Evolutionary conservation across 78 protist species (phyloP), one percentile per base, ranked within the genome.

Genomic region (Emiliania huxleyi): DNA sequence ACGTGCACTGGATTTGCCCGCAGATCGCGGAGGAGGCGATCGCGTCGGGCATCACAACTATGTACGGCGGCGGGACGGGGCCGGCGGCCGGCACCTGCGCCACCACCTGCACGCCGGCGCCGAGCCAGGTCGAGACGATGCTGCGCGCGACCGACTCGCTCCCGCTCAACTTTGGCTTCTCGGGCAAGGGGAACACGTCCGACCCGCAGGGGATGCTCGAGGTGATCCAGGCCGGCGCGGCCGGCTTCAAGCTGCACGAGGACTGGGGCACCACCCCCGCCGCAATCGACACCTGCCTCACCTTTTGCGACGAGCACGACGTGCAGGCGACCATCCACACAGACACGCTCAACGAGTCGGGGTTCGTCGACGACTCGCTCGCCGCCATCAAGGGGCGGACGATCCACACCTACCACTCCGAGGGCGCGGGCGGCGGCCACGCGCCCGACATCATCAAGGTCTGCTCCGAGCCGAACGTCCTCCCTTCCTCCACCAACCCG

Each of bases 401-500:
- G 29, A 93, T 93, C 73, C 94, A 93, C 94, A 88, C 94, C 52
- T 93, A 93, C 92, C 94, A 93, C 94, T 26, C 84, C 45, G 94
- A 93, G 69, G 94, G 94, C 15, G 94, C 94, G 8, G 94, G 94
- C 42, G 94, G 94, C 79, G 94, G 94, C 22, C 94, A 93, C 69
- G 94, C 94, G 43, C 94, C 94, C 45, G 94, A 93, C 94, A 93
- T 93, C 87, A 93, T 93, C 73, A 49, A 52, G 38, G 87, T 93
- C 15, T 62, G 81, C 49, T 40, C 88, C n/a, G 46, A 55, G 90
- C 90, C 90, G 4, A 15, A 83, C 69, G 94, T 92, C 69, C n/a
- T 92, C 26, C 91, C 94, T 26, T 55, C 87, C 33, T 92, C 94
- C 71, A 92, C 94, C 43, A 92, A 92, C 94, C 94, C 94, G n/a